Conservation (phyloP, 1,284 basidiomycete genomes). For the Porodaedalea pini region DNA sequence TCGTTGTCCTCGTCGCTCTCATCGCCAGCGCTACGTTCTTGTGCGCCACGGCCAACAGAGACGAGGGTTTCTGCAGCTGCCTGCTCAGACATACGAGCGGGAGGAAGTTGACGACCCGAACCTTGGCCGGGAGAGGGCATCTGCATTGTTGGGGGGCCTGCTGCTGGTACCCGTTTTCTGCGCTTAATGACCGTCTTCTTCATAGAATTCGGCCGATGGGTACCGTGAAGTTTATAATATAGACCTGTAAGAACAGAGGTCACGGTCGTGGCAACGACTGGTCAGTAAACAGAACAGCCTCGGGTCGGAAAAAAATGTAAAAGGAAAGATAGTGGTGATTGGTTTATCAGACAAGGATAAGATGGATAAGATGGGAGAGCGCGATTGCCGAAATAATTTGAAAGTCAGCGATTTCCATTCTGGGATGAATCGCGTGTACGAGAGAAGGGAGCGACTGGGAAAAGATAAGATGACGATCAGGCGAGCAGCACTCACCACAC, state of each 20-base stretch:
- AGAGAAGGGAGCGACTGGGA: constrained; percentile 14
- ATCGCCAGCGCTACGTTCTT: constrained; percentile 43
- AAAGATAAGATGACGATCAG: constrained; percentile 25
- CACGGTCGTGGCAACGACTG: constrained; percentile 17
- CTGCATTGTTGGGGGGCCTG: constrained; percentile 35
- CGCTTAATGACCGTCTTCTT: constrained; percentile 99
- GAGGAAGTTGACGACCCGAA: constrained; percentile 14
- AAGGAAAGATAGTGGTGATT: constrained; percentile 20
- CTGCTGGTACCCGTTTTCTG: constrained; percentile 90
- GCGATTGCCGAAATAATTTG: neutral
- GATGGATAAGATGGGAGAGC: constrained; percentile 20
- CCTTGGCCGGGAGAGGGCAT: constrained; percentile 17
- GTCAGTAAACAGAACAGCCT: constrained; percentile 25
- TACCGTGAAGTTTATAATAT: constrained; percentile 97
- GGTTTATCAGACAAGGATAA: constrained; percentile 25
- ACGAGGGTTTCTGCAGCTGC: constrained; percentile 81
- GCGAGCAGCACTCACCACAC: constrained; percentile 68
- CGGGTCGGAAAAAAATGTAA: constrained; percentile 23
- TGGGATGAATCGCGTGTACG: constrained; percentile 6
- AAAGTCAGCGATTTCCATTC: constrained; percentile 15
- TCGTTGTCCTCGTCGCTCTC: constrained; percentile 55
- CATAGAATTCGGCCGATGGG: constrained; percentile 96
- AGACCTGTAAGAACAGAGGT: constrained; percentile 55
- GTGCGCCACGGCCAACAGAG: constrained; percentile 61
- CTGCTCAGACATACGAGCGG: constrained; percentile 69